Percentiles rank a stretch among this genome's conserved stretches.
Conservation (phyloP, 2,329 filamentous ascomycete species). For the Pestalotiopsis sp. region DNA sequence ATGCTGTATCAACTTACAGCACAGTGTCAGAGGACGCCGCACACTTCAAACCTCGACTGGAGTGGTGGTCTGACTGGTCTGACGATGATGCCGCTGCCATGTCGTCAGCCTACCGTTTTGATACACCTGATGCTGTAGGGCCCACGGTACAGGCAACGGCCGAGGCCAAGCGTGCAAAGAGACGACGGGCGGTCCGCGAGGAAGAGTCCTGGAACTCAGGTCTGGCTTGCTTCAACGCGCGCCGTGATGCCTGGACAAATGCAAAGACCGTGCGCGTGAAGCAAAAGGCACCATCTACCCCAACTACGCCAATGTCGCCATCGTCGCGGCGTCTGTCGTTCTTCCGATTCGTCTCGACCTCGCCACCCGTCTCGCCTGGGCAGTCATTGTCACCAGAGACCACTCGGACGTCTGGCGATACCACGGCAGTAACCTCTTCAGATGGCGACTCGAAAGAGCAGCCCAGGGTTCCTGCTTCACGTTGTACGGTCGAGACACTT, state of each 20-base stretch:
- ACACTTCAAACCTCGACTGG: slow-evolving; percentile 52
- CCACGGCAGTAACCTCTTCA: slow-evolving; percentile 41
- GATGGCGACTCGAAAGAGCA: slow-evolving; percentile 41
- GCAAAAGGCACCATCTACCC: slow-evolving; percentile 40
- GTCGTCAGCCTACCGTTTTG: slow-evolving; percentile 52
- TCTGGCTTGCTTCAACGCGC: slow-evolving; percentile 74
- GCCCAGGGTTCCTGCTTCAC: slow-evolving; percentile 34
- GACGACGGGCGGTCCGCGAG: slow-evolving; percentile 59
- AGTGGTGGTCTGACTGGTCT: slow-evolving; percentile 61
- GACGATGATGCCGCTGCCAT: slow-evolving; percentile 44
- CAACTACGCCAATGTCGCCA: slow-evolving; percentile 35
- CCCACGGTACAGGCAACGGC: slow-evolving; percentile 40
- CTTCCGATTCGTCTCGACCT: slow-evolving; percentile 42
- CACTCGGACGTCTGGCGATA: slow-evolving; percentile 33
- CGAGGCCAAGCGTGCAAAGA: slow-evolving; percentile 54
- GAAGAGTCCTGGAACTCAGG: slow-evolving; percentile 81
- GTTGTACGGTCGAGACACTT: slow-evolving; percentile 60
- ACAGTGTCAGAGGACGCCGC: slow-evolving; percentile 52
- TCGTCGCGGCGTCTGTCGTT: slow-evolving; percentile 52
- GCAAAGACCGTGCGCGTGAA: slow-evolving; percentile 63
- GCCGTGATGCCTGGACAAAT: slow-evolving; percentile 84
- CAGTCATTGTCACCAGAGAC: slow-evolving; percentile 27
- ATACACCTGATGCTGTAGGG: slow-evolving; percentile 50
- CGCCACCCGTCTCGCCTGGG: slow-evolving; percentile 21
- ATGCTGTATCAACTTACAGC: slow-evolving; percentile 42